phyloP scores from a whole-genome alignment of 257 asterid species.

The Solanum raphanifolium region DNA sequence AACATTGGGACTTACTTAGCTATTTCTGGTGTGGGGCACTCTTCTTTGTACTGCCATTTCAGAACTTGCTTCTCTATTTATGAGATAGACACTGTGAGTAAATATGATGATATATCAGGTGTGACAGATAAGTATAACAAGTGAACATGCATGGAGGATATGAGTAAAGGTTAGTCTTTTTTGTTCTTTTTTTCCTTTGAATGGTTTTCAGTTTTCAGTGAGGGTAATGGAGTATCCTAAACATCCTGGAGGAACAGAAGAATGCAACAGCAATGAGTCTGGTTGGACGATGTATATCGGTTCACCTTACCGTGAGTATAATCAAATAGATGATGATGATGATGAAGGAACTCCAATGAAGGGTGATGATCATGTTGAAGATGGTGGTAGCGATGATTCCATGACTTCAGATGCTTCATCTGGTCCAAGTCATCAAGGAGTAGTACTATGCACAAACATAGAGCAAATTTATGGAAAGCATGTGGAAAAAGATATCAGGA shows the following conservation, averaged over 20 bases:
- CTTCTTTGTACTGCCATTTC: conserved; percentile 38
- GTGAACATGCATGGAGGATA: conserved; percentile 3
- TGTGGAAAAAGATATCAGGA: conserved; percentile 23
- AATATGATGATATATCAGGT: conserved; percentile 10
- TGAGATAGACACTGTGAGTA: conserved; percentile 49
- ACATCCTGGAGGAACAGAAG: conserved; percentile 37
- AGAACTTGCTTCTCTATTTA: conserved; percentile 57
- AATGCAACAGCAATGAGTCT: conserved; percentile 85
- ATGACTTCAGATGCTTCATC: conserved; percentile 97
- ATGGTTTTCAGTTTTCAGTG: background rate
- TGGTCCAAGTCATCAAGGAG: conserved; percentile 56
- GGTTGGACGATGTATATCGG: conserved; percentile 91
- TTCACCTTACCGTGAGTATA: conserved; percentile 28
- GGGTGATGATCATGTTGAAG: conserved; percentile 10
- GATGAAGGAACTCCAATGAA: conserved; percentile 9
- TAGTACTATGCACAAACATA: background rate
- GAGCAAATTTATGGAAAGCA: conserved; percentile 11
- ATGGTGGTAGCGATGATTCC: conserved; percentile 64
- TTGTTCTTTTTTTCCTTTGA: conserved; percentile 17
- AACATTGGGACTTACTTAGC: conserved; percentile 39
- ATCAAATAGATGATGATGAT: conserved; percentile 9
- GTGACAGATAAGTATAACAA: conserved; percentile 9
- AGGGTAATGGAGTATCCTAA: conserved; percentile 53
- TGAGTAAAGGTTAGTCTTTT: conserved; percentile 7
- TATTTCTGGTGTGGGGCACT: conserved; percentile 56